These are phyloP conservation scores for Rhodotorula sp. DNA, from an alignment of 1,284 basidiomycete genomes.

Conservation along the genomic window DNA sequence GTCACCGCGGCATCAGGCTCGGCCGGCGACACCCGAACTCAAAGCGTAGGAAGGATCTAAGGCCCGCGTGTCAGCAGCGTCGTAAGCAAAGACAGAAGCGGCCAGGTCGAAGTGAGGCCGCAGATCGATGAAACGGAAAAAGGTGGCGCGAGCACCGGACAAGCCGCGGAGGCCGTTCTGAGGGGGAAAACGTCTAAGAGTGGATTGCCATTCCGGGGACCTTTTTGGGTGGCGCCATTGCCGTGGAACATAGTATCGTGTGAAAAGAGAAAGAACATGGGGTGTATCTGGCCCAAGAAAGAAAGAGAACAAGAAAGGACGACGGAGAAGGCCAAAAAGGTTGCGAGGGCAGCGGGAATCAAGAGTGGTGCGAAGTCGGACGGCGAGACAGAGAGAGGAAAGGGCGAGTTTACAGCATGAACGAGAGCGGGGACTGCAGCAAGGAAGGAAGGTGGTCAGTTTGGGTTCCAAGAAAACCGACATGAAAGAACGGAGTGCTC, in stretches of 20 bases:
- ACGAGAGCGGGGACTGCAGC: conserved; percentile 42
- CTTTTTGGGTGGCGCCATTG: neutral
- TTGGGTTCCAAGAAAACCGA: neutral
- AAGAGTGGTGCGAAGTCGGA: neutral
- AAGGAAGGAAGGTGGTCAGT: conserved; percentile 6
- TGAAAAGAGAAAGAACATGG: neutral
- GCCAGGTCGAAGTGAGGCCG: neutral
- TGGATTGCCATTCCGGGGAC: neutral
- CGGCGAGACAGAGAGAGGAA: neutral
- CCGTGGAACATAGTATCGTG: neutral
- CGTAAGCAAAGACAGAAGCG: neutral
- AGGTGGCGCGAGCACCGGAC: neutral
- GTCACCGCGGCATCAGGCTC: no score
- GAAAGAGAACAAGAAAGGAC: neutral
- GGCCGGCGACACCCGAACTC: no score
- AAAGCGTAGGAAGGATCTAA: no score
- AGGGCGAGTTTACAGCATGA: conserved; percentile 45
- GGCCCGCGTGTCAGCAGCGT: no score
- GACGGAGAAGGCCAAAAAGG: neutral
- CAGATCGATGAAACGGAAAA: neutral
- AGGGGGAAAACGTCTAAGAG: conserved; percentile 5
- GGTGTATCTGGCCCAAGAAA: neutral
- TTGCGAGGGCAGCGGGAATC: neutral
- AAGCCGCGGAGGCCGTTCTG: neutral
- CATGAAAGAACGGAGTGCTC: conserved; percentile 88